Conservation (phyloP, 78 protist genomes). For the Dictyostelium firmibasis region DNA sequence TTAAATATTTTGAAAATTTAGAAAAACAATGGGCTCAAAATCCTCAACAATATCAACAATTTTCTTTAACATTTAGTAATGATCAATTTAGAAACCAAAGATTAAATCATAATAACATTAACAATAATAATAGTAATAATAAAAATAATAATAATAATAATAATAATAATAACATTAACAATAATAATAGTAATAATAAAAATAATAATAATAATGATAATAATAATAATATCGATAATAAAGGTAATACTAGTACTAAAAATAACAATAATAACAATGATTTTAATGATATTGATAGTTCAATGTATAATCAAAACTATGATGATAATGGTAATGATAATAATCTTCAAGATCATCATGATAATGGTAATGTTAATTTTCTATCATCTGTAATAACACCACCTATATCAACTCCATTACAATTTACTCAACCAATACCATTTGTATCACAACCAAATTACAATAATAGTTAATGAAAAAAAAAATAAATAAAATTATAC, state of each 20-base stretch:
- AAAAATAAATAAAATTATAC: neutral
- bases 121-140: neutral
- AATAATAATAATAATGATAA: too few relatives aligned
- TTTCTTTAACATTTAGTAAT: neutral
- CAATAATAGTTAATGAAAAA: neutral
- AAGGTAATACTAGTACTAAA: neutral
- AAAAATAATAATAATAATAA: neutral
- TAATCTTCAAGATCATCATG: neutral
- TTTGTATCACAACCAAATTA: neutral
- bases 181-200: neutral
- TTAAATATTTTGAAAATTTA: slow-evolving; percentile 65
- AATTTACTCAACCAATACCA: neutral
- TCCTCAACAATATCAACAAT: neutral
- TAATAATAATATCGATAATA: too few relatives aligned
- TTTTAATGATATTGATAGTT: too few relatives aligned
- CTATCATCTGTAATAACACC: neutral
- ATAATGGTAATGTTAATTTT: neutral
- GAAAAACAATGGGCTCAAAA: slow-evolving; percentile 6
- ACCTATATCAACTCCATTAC: neutral
- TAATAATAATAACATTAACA: neutral
- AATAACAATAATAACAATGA: neutral
- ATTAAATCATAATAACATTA: neutral
- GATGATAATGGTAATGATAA: neutral
- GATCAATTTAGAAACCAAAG: neutral
- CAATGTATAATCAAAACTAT: neutral